Conservation (phyloP, 306 rosid species). For the Begonia peltatifolia region DNA sequence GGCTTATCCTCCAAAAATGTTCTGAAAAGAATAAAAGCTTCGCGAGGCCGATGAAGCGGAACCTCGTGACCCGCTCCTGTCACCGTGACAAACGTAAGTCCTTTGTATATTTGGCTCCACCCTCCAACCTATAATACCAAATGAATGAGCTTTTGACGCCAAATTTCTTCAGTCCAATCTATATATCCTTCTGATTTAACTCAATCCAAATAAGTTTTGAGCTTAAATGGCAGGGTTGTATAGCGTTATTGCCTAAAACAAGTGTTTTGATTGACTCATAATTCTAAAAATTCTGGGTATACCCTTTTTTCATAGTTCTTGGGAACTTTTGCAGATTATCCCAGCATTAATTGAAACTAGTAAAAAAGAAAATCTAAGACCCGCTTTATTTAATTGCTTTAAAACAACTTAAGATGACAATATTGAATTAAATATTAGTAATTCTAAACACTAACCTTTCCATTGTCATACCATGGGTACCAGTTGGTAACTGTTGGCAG, state of each 20-base stretch:
- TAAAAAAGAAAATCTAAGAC: no score
- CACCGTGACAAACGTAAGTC: slow-evolving; percentile 68
- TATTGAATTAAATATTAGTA: not conserved
- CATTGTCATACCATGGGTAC: slow-evolving; percentile 75
- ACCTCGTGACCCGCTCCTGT: slow-evolving; percentile 96
- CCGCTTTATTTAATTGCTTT: not conserved
- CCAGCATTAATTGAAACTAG: no score
- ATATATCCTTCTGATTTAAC: no score
- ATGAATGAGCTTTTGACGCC: no score
- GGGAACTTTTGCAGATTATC: no score
- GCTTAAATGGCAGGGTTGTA: no score
- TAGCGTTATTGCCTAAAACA: no score
- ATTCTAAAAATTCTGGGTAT: no score
- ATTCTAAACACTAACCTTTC: slow-evolving; percentile 52
- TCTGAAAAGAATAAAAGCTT: slow-evolving; percentile 72
- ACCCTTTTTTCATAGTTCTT: no score
- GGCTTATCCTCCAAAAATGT: slow-evolving; percentile 79
- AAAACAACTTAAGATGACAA: not conserved
- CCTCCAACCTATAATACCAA: slow-evolving; percentile 61
- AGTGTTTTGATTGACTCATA: no score
- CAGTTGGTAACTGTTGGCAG: slow-evolving; percentile 69
- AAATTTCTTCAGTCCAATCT: not conserved
- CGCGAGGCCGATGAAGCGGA: slow-evolving; percentile 81
- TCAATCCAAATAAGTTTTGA: no score
- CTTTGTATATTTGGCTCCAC: slow-evolving; percentile 81